These are phyloP conservation scores for Populus hybrid DNA, from an alignment of 441 rosid species.

Conservation along the genomic window DNA sequence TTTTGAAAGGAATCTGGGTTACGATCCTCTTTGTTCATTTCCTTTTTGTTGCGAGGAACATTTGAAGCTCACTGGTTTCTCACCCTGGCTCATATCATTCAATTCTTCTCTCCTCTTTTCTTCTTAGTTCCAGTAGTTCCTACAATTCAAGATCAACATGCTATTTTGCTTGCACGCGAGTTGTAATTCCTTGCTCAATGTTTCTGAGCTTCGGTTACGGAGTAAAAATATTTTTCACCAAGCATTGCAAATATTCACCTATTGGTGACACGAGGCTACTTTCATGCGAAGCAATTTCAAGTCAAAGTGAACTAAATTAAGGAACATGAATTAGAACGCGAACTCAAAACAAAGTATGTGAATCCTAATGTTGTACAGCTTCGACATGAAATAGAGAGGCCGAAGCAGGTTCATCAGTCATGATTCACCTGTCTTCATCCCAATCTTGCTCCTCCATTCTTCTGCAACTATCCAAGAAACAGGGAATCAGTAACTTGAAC, in stretches of 20 bases:
- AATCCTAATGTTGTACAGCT: not conserved
- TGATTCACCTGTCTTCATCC: not conserved
- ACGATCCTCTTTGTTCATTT: not conserved
- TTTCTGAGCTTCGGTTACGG: constrained; percentile 19
- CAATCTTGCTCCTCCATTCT: not conserved
- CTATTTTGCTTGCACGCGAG: constrained; percentile 12
- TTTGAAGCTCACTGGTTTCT: not conserved
- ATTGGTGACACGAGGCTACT: no score
- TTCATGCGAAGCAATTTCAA: not conserved
- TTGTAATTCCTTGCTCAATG: constrained; percentile 19
- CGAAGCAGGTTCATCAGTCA: not conserved
- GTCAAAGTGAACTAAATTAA: no score
- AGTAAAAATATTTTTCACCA: not conserved
- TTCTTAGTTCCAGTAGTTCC: not conserved
- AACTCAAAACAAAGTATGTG: not conserved
- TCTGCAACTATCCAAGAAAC: not conserved
- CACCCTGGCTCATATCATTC: no score
- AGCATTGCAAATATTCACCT: not conserved
- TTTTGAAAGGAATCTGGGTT: constrained; percentile 30
- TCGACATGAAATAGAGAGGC: not conserved
- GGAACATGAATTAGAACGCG: not conserved
- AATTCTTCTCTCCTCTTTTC: not conserved
- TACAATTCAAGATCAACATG: constrained; percentile 5
- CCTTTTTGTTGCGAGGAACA: not conserved
- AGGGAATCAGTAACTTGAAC: not conserved